Evolutionary conservation across 768 basidiomycete genomes (phyloP), one percentile per base, ranked within the genome.

Genomic region (Piloderma croceum): DNA sequence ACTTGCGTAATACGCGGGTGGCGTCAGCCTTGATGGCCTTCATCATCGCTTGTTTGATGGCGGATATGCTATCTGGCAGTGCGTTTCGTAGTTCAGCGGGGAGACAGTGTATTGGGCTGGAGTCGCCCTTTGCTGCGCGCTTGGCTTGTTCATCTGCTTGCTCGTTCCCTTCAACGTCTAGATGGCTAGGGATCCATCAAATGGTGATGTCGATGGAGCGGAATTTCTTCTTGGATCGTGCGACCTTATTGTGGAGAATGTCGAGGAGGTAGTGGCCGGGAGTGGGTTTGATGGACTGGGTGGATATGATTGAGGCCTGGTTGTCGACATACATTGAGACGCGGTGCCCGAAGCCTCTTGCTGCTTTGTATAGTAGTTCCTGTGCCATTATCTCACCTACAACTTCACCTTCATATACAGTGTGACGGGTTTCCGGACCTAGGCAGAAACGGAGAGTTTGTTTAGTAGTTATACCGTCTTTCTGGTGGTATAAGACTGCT

Each of bases 61-160:
- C 32, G 2, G 38, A 34, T n/a, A n/a, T n/a, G n/a, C n/a, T n/a
- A n/a, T n/a, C n/a, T n/a, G n/a, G n/a, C n/a, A n/a, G n/a, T n/a
- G n/a, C 10, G 10, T 15, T 15, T 10, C 29, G 15, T 10, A 15
- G 29, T 31, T 15, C 10, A 31, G 29, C 29, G 29, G 10, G 29
- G 10, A 31, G 29, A 15, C 15, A 10, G 10, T 31, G 10, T 31
- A 10, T 31, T 31, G 10, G 10, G 29, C 10, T 31, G 29, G 29
- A 31, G 29, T 15, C 29, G 15, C 36, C 47, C 20, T 39, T 27
- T 15, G 48, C 48, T 11, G 54, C 57, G 10, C 27, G 19, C 36
- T 56, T 58, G 5, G 57, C 57, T 38, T 52, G 42, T 21, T 31
- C 29, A 38, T 56, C 57, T 23, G 52, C 57, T 23, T 22, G 15